Percentiles rank a stretch among this genome's conserved stretches.
These are phyloP conservation scores for Diaporthe helianthi DNA, from an alignment of 2,329 filamentous ascomycete genomes.

Conservation along the genomic window DNA sequence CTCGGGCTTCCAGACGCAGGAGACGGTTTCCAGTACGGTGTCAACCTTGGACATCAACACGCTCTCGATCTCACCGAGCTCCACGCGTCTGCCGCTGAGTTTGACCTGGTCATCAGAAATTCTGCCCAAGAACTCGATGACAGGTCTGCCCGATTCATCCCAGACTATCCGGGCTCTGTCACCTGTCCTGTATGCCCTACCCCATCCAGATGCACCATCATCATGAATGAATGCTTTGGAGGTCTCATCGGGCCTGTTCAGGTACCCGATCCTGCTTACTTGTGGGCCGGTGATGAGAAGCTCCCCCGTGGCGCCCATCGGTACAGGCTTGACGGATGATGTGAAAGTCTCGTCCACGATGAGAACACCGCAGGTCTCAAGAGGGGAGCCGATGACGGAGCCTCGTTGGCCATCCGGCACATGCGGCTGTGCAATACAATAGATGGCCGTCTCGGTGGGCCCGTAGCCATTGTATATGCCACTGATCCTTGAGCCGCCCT, in stretches of 20 bases:
- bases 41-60: conserved; percentile 32
- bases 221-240: conserved; percentile 31
- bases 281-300: conserved; percentile 36
- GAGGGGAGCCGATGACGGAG: conserved; percentile 46
- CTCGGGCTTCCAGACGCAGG: conserved; percentile 32
- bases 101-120: conserved; percentile 35
- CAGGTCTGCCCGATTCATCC: conserved; percentile 37
- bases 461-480: conserved; percentile 41
- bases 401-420: conserved; percentile 39
- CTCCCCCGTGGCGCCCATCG: conserved; percentile 36
- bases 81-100: conserved; percentile 33
- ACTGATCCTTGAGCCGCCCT: conserved; percentile 32
- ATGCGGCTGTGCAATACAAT: conserved; percentile 37
- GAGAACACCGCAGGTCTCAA: conserved; percentile 45
- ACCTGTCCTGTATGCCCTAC: conserved; percentile 36
- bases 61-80: conserved; percentile 36
- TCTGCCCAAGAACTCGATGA: conserved; percentile 38
- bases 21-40: conserved; percentile 35
- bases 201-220: conserved; percentile 13
- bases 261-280: conserved; percentile 34
- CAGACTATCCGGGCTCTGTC: conserved; percentile 36
- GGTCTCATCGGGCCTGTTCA: conserved; percentile 31
- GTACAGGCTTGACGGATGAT: conserved; percentile 24
- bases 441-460: conserved; percentile 41
- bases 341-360: conserved; percentile 39